A percentile compares a stretch with the other conserved stretches of the same genome.
Conservation (phyloP, 2,329 filamentous ascomycete species). For the Cordyceps cicadae region DNA sequence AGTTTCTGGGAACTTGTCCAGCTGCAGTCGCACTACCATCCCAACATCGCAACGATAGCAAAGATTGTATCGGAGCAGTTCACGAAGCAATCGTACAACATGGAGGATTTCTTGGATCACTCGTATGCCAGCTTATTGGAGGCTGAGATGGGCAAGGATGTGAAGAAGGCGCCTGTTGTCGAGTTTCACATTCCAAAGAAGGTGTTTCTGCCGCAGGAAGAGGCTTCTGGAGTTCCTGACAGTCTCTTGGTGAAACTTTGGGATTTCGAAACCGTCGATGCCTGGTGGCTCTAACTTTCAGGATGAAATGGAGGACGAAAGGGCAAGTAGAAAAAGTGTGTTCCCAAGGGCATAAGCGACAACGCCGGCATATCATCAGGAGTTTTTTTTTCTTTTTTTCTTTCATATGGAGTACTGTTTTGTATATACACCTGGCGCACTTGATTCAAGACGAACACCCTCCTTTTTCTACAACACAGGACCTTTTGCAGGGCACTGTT, state of each 20-base stretch:
- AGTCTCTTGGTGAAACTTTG: constrained; percentile 52
- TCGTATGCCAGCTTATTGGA: constrained; percentile 81
- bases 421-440: constrained; percentile 5
- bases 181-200: constrained; percentile 91
- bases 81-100: constrained; percentile 85
- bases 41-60: constrained; percentile 87
- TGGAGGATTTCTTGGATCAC: constrained; percentile 97
- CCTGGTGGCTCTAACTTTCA: neutral
- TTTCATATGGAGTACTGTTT: neutral
- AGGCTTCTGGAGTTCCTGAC: constrained; percentile 39
- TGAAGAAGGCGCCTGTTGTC: constrained; percentile 80
- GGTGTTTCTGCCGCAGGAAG: constrained; percentile 55
- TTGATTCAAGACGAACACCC: neutral
- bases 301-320: neutral
- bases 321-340: neutral
- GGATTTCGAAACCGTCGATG: constrained; percentile 38
- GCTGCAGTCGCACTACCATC: constrained; percentile 88
- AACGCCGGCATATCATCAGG: constrained; percentile 5
- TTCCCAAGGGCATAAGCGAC: constrained; percentile 3
- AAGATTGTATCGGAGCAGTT: constrained; percentile 96
- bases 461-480: neutral
- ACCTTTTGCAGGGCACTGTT: no score
- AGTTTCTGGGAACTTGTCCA: constrained; percentile 92
- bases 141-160: constrained; percentile 70
- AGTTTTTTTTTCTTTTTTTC: no score